Evolutionary conservation across 2,329 filamentous ascomycete species (phyloP).

Genomic region (Bipolaris sorokiniana): DNA sequence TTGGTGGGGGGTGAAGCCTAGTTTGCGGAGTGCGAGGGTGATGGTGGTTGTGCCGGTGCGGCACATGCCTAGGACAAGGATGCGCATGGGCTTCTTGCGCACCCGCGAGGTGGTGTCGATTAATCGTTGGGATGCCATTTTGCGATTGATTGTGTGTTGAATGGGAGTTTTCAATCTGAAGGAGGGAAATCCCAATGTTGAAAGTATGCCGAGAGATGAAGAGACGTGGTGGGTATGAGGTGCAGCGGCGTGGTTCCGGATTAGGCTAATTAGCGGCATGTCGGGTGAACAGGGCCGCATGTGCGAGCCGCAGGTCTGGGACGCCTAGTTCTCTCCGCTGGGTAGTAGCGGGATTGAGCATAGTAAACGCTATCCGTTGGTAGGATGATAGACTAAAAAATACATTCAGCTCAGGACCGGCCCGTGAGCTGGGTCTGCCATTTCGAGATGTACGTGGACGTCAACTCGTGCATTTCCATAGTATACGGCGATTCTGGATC

Average conservation of each 20-base stretch:
- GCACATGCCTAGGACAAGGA: slow-evolving; percentile 72
- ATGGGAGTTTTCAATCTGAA: background rate
- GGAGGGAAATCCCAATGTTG: too few species aligned
- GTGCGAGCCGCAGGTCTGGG: slow-evolving; percentile 20
- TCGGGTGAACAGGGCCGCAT: slow-evolving; percentile 26
- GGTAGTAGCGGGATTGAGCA: background rate
- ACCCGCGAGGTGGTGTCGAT: slow-evolving; percentile 70
- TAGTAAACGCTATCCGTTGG: background rate
- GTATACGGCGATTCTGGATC: slow-evolving; percentile 36
- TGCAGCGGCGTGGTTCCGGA: slow-evolving; percentile 16
- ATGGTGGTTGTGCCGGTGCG: slow-evolving; percentile 71
- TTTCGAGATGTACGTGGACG: slow-evolving; percentile 34
- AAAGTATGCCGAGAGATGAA: background rate
- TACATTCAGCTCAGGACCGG: background rate
- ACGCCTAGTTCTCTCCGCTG: slow-evolving; percentile 7
- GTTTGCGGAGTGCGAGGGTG: slow-evolving; percentile 53
- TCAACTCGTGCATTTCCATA: slow-evolving; percentile 39
- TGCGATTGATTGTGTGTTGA: background rate
- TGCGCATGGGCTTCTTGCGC: slow-evolving; percentile 73
- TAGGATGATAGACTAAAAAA: background rate
- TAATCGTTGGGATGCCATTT: slow-evolving; percentile 24
- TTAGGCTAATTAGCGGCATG: slow-evolving; percentile 34
- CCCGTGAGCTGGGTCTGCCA: slow-evolving; percentile 39
- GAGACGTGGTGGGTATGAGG: slow-evolving; percentile 9
- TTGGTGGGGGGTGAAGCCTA: slow-evolving; percentile 36